A percentile compares a stretch with the other conserved stretches of the same genome.
phyloP scores from a whole-genome alignment of 495 filamentous ascomycete species.

The Letharia lupina region DNA sequence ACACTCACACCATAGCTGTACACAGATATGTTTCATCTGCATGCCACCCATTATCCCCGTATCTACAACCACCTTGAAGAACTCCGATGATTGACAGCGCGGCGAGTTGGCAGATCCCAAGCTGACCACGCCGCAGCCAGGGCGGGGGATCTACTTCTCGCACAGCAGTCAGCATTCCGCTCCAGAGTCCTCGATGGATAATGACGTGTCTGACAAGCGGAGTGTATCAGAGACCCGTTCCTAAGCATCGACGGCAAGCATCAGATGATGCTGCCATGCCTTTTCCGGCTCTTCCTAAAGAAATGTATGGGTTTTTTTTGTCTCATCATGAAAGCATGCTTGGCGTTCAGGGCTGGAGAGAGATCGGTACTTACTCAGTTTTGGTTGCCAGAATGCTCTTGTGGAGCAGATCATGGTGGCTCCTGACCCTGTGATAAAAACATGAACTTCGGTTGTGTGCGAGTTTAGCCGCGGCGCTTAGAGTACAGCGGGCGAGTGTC shows the following conservation, averaged over 20 bases:
- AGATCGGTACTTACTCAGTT: neutral
- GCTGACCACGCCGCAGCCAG: neutral
- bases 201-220: neutral
- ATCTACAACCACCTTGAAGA: too few relatives aligned
- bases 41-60: too few relatives aligned
- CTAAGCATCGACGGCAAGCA: constrained; percentile 27
- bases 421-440: neutral
- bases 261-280: constrained; percentile 22
- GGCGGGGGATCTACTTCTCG: neutral
- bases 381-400: too few relatives aligned
- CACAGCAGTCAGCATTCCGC: neutral
- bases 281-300: constrained; percentile 30
- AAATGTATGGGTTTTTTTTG: constrained; percentile 18
- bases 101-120: neutral
- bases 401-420: neutral
- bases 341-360: neutral
- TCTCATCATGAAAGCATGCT: constrained; percentile 21
- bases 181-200: neutral
- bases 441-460: neutral
- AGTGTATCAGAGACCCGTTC: constrained; percentile 23
- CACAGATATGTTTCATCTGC: too few relatives aligned
- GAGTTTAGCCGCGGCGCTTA: neutral
- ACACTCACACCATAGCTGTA: neutral
- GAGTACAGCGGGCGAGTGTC: neutral
- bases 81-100: too few relatives aligned